Evolutionary conservation across 768 basidiomycete species (phyloP).

Genomic region (Dacryopinax primogenitus): DNA sequence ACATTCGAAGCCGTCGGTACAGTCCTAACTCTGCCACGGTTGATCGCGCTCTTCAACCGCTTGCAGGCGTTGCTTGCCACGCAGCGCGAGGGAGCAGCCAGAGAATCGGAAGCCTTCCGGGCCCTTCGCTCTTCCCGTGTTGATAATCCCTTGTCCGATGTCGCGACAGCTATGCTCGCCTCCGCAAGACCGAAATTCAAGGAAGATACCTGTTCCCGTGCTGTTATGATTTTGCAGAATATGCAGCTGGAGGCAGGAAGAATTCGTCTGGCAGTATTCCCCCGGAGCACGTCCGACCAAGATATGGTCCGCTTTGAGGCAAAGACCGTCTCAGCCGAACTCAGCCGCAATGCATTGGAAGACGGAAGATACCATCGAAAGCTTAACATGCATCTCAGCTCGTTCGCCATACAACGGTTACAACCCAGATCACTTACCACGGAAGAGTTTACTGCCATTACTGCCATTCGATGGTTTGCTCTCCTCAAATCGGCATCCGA

Average conservation of each 20-base stretch:
- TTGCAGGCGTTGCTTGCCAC: conserved; percentile 59
- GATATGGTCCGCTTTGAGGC: conserved; percentile 68
- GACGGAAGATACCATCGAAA: conserved; percentile 38
- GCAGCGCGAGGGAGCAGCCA: conserved; percentile 62
- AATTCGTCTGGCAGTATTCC: conserved; percentile 62
- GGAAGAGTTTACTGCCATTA: conserved; percentile 27
- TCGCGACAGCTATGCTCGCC: conserved; percentile 72
- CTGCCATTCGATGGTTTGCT: conserved; percentile 47
- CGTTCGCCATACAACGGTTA: conserved; percentile 58
- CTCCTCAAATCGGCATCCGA: conserved; percentile 51
- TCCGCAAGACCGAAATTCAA: conserved; percentile 60
- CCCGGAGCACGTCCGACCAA: conserved; percentile 61
- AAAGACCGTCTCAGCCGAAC: conserved; percentile 50
- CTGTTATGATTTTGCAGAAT: conserved; percentile 53
- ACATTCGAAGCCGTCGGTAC: conserved; percentile 53
- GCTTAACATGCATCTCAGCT: conserved; percentile 57
- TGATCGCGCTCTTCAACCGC: conserved; percentile 60
- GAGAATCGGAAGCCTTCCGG: conserved; percentile 66
- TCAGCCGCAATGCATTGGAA: conserved; percentile 46
- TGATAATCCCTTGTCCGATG: conserved; percentile 67
- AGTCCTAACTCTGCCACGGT: conserved; percentile 61
- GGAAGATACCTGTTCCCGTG: conserved; percentile 47
- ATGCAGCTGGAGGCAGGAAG: conserved; percentile 56
- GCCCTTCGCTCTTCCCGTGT: conserved; percentile 58
- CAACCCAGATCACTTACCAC: conserved; percentile 35